Evolutionary conservation across 768 basidiomycete species (phyloP).

Genomic region (Lyophyllum decastes): DNA sequence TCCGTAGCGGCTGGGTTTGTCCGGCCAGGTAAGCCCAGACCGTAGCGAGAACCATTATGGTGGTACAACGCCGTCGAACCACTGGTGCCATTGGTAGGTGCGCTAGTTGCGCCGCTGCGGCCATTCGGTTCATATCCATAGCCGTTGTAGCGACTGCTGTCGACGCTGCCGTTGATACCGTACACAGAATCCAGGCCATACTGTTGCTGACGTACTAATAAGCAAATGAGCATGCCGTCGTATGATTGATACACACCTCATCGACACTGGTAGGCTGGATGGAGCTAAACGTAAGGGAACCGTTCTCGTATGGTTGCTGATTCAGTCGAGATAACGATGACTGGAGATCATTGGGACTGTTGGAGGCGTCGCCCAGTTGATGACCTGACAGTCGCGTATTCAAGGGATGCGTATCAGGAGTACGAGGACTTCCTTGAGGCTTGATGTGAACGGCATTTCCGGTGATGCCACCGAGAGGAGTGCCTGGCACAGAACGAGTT

Average conservation of each 20-base stretch:
- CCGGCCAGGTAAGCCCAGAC: constrained; percentile 61
- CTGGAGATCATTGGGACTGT: constrained; percentile 58
- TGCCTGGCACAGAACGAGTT: constrained; percentile 83
- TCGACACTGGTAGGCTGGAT: constrained; percentile 50
- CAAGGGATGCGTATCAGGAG: constrained; percentile 57
- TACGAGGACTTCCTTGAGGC: constrained; percentile 68
- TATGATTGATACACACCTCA: constrained; percentile 46
- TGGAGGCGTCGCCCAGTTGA: constrained; percentile 50
- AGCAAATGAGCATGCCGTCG: constrained; percentile 6
- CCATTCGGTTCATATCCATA: constrained; percentile 57
- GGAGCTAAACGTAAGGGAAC: constrained; percentile 54
- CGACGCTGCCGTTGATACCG: constrained; percentile 48
- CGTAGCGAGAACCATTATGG: constrained; percentile 78
- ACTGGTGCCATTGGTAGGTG: constrained; percentile 36
- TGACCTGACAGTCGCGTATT: constrained; percentile 64
- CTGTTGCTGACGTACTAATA: constrained; percentile 32
- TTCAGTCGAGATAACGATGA: constrained; percentile 73
- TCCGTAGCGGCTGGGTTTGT: constrained; percentile 51
- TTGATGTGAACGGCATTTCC: constrained; percentile 55
- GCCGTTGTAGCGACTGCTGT: constrained; percentile 52
- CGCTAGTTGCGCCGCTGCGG: constrained; percentile 30
- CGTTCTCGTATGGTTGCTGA: constrained; percentile 57
- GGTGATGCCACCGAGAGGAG: constrained; percentile 64
- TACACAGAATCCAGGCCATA: constrained; percentile 63
- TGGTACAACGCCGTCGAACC: constrained; percentile 81